Percentiles rank a stretch among this genome's conserved stretches.
These are phyloP conservation scores for Blastobotrys illinoisensis DNA, from an alignment of 1,139 yeast species.

Conservation along the genomic window DNA sequence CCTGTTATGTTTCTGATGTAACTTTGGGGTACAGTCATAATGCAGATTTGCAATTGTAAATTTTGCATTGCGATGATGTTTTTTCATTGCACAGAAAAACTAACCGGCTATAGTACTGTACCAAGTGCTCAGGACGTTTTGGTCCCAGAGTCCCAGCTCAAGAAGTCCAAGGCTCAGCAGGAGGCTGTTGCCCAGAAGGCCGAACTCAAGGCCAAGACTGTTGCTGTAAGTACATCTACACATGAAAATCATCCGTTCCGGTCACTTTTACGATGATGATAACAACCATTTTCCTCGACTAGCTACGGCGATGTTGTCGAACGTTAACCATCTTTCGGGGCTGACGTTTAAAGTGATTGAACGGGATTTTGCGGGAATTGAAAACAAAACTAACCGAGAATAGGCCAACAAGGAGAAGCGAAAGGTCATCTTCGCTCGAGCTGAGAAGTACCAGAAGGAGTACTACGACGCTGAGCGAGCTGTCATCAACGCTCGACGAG, in stretches of 20 bases:
- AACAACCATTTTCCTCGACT: conserved; percentile 25
- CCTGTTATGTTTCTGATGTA: too few species aligned
- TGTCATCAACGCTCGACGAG: conserved; percentile 87
- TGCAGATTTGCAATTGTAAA: conserved; percentile 1
- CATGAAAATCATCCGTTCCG: conserved; percentile 5
- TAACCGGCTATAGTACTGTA: conserved; percentile 18
- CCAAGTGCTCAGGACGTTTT: conserved; percentile 27
- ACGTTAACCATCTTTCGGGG: conserved; percentile 99
- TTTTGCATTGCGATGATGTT: conserved; percentile 2
- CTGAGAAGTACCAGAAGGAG: conserved; percentile 97
- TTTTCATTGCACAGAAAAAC: background rate
- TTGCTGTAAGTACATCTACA: conserved; percentile 46
- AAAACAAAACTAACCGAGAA: conserved; percentile 7
- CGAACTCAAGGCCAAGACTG: conserved; percentile 77
- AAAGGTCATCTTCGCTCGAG: conserved; percentile 92
- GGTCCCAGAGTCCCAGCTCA: conserved; percentile 90
- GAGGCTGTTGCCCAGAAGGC: conserved; percentile 70
- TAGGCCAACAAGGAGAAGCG: conserved; percentile 53
- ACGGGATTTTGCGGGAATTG: background rate
- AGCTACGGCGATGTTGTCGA: conserved; percentile 72
- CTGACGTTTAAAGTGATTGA: conserved; percentile 47
- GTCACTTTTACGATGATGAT: conserved; percentile 13
- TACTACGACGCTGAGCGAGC: conserved; percentile 95
- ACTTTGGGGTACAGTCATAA: background rate
- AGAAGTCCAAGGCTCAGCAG: conserved; percentile 78